Evolutionary conservation across 1,139 yeast species (phyloP).

Genomic region (Pichia sp.): DNA sequence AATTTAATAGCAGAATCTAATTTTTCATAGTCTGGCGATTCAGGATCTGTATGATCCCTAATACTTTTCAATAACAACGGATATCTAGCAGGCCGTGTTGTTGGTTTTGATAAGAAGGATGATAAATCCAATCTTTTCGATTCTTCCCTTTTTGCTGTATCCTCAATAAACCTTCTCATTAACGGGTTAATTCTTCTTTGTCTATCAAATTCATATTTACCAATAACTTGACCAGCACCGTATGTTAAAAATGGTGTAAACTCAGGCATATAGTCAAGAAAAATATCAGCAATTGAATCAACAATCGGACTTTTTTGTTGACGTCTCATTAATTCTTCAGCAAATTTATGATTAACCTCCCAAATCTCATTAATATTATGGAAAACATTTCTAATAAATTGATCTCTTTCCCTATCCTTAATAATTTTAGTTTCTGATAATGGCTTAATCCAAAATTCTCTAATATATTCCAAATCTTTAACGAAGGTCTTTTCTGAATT

Average conservation of each 20-base stretch:
- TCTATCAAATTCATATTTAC: conserved; percentile 91
- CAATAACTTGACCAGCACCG: conserved; percentile 95
- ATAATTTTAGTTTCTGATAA: conserved; percentile 78
- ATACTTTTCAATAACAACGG: conserved; percentile 81
- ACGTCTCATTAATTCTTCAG: conserved; percentile 83
- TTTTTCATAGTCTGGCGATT: conserved; percentile 66
- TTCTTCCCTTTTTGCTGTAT: conserved; percentile 83
- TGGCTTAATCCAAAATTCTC: conserved; percentile 93
- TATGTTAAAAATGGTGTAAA: conserved; percentile 90
- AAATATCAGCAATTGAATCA: conserved; percentile 78
- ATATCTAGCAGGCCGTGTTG: conserved; percentile 92
- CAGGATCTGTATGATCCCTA: conserved; percentile 70
- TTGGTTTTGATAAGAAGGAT: conserved; percentile 90
- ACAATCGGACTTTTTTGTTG: conserved; percentile 87
- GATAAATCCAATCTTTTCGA: conserved; percentile 86
- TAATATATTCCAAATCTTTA: conserved; percentile 84
- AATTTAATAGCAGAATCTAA: conserved; percentile 69
- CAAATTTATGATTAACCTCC: conserved; percentile 72
- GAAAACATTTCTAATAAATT: conserved; percentile 85
- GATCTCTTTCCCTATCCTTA: conserved; percentile 83
- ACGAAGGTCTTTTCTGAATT: conserved; percentile 94
- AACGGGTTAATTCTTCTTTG: conserved; percentile 86
- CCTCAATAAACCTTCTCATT: conserved; percentile 89
- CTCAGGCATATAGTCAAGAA: conserved; percentile 73
- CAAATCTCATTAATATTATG: conserved; percentile 86